Base-by-base conservation (phyloP, 2,329 filamentous ascomycete genomes). In the Colletotrichum salicis region DNA sequence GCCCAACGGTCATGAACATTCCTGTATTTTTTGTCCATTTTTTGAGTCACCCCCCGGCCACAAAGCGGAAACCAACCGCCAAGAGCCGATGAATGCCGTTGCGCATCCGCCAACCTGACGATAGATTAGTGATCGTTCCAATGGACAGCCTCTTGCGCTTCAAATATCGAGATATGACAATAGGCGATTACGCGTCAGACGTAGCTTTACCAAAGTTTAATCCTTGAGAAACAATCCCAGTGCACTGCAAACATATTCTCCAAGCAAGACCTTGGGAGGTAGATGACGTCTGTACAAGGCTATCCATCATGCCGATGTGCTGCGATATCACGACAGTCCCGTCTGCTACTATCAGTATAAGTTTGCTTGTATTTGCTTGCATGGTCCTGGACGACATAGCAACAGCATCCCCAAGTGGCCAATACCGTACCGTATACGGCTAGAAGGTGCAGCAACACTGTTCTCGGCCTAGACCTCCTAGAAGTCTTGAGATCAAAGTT, bases 31-130 rank as follows among this genome's bases (percentile, higher is more conserved):
- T 41, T 41, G 15, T 4, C 19, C 19, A 19, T 19, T 22, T 22
- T 24, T 19, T 51, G 6, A 69, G 45, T 69, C 33, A 71, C 29
- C 27, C 31, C 13, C 55, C 48, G 22, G 22, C 37, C 12, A 22
- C 48, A 19, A 11, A 22, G 65, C 59, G 59, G 65, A 64, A 63
- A 54, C 29, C n/a, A 37, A 54, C 65, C 65, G 59, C 35, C 5
- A 48, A 27, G 11, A 41, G 24, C 35, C 59, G 54, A 24, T 22
- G 31, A 35, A 56, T 35, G 13, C 59, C 59, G 35, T 22, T 15
- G 22, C 66, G 22, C 33, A 45, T 59, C 52, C 13, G 15, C 41
- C 4, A 22, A 7, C 15, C 15, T 1, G 13, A 41, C 19, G 37
- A 41, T 15, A 37, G 35, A 37, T 37, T 37, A 13, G 35, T 37